These are phyloP conservation scores for Sphagnum magellanicum DNA, from an alignment of 228 moss, liverwort and hornwort genomes.

Conservation along the genomic window DNA sequence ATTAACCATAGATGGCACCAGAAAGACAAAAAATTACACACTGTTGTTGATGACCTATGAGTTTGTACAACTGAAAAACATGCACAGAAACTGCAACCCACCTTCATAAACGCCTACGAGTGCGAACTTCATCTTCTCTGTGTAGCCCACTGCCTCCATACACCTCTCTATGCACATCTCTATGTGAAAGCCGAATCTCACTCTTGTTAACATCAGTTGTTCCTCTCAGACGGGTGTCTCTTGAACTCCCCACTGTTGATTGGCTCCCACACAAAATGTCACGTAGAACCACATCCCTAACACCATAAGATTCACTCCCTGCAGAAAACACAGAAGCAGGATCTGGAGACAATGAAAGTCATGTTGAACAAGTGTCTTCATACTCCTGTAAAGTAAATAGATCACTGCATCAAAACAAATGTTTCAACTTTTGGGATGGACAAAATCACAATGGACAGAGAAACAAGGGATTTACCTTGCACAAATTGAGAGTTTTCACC, in stretches of 20 bases:
- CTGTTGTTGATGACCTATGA: no score
- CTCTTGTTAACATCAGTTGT: slow-evolving; percentile 5
- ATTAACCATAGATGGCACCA: no score
- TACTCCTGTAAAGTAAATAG: background rate
- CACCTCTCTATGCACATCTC: slow-evolving; percentile 10
- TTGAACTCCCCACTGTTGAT: slow-evolving; percentile 5
- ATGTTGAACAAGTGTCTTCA: background rate
- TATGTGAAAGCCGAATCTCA: slow-evolving; percentile 20
- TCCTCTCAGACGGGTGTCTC: slow-evolving; percentile 5
- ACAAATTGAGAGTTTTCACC: slow-evolving; percentile 12
- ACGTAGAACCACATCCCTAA: no score
- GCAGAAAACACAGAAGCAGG: no score
- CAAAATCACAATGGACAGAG: background rate
- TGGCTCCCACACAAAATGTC: background rate
- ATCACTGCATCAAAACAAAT: no score
- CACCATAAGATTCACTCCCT: no score
- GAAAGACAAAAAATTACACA: no score
- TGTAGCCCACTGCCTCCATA: slow-evolving; percentile 14
- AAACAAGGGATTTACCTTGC: background rate
- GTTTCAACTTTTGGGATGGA: background rate
- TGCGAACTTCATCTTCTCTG: slow-evolving; percentile 38
- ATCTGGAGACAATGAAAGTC: no score
- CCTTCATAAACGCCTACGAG: slow-evolving; percentile 34
- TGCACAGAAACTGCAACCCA: background rate
- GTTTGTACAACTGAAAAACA: no score